Percentiles rank a stretch among this genome's conserved stretches.
Evolutionary conservation across 2,329 filamentous ascomycete genomes (phyloP).

Genomic region (Cercospora zeae-maydis): DNA sequence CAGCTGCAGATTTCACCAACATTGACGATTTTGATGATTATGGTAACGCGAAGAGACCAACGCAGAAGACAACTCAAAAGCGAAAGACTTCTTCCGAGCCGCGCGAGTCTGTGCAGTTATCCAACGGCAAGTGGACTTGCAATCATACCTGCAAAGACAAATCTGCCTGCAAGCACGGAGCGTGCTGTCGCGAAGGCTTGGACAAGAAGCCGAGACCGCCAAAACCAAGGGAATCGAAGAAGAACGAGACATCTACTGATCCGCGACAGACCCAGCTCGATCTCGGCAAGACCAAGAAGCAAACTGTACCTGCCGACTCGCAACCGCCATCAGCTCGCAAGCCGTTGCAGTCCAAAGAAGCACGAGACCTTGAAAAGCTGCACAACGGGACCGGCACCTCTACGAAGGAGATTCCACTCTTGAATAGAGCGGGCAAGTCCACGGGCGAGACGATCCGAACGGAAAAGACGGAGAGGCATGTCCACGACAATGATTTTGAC

Average conservation of each 20-base stretch:
- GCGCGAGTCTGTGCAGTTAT: slow-evolving; percentile 51
- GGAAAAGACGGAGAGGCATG: not conserved
- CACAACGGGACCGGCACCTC: slow-evolving; percentile 28
- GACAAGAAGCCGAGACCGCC: slow-evolving; percentile 57
- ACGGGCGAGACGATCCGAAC: not conserved
- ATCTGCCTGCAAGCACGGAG: slow-evolving; percentile 59
- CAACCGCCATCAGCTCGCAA: slow-evolving; percentile 6
- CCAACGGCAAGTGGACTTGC: slow-evolving; percentile 71
- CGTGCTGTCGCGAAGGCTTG: slow-evolving; percentile 67
- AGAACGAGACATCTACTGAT: slow-evolving; percentile 18
- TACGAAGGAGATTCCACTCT: slow-evolving; percentile 21
- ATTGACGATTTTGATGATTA: slow-evolving; percentile 51
- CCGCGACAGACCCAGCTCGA: slow-evolving; percentile 33
- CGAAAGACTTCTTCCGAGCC: slow-evolving; percentile 8
- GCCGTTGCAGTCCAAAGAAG: slow-evolving; percentile 15
- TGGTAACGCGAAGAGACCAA: slow-evolving; percentile 11
- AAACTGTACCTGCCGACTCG: not conserved
- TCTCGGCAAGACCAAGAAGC: slow-evolving; percentile 24
- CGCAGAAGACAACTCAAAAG: slow-evolving; percentile 4
- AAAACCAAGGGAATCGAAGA: slow-evolving; percentile 40
- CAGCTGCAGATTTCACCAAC: slow-evolving; percentile 44
- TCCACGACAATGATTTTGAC: slow-evolving; percentile 25
- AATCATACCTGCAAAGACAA: slow-evolving; percentile 67
- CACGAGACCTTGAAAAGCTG: slow-evolving; percentile 22
- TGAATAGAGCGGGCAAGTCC: not conserved